Evolutionary conservation across 1,284 basidiomycete species (phyloP), one percentile per base, ranked within the genome.

Genomic region (Pascua guehoae): DNA sequence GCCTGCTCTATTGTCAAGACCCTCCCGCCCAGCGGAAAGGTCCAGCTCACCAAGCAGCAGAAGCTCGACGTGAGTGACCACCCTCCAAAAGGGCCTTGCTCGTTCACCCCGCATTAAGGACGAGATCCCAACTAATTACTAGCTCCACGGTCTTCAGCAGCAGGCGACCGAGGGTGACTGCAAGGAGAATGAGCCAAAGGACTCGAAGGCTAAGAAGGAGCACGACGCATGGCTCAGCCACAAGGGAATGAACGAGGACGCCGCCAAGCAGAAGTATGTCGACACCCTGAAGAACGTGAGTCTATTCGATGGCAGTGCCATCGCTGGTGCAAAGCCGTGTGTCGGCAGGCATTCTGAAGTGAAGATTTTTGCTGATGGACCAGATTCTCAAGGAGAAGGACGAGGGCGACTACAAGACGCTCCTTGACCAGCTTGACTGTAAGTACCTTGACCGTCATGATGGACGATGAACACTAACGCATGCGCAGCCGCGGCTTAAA

Each of bases 131-230:
- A 32, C 24, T 32, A 32, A 32, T 7, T 14, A 12, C n/a, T 36
- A 48, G 47, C 47, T 48, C 36, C 7, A 38, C 15, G 47, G 47
- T 12, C 47, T 48, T 10, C 32, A 36, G 15, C 12, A 48, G 47
- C 47, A 48, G 47, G 47, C 47, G 15, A 48, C 47, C 37, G 47
- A 48, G 12, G 47, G 47, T 36, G 47, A 48, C 47, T 48, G 47
- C 47, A 48, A 48, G 47, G 47, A 48, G 15, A 16, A 24, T 10
- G 47, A 48, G 47, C 47, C 47, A 11, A 48, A 40, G 37, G 47
- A 40, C 47, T 38, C 37, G 47, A 15, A 48, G 38, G 47, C 36
- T n/a, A 16, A 12, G 14, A 48, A 48, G 47, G 47, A 48, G 47
- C 38, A 40, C 37, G 38, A 37, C 16, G 47, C 47, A 5, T 48